Conservation (phyloP, 2,329 filamentous ascomycete genomes). For the Colletotrichum higginsianum region DNA sequence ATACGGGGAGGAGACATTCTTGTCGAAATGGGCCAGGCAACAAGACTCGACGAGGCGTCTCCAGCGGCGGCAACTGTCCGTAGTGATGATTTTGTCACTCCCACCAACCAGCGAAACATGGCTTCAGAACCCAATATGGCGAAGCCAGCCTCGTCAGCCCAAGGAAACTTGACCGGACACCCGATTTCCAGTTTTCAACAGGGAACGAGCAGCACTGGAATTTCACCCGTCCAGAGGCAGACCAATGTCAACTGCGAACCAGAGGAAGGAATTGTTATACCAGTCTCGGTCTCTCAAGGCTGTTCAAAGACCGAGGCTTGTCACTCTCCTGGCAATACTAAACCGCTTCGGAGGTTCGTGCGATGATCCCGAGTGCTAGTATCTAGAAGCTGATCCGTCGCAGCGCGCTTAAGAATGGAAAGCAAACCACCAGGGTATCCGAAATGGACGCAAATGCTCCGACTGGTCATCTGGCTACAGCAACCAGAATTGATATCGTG, state of each 20-base stretch:
- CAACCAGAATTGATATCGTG: neutral
- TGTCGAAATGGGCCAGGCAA: neutral
- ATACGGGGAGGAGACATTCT: neutral
- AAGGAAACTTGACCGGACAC: neutral
- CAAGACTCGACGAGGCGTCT: neutral
- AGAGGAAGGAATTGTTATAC: neutral
- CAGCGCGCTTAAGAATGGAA: slow-evolving; percentile 30
- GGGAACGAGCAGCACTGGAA: too few relatives aligned
- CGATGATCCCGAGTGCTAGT: neutral
- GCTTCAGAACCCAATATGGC: neutral
- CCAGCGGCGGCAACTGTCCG: slow-evolving; percentile 52
- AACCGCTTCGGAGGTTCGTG: slow-evolving; percentile 22
- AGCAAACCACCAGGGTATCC: neutral
- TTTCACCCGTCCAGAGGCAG: neutral
- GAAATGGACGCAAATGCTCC: neutral
- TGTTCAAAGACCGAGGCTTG: neutral
- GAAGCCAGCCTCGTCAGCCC: neutral
- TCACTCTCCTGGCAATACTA: slow-evolving; percentile 1
- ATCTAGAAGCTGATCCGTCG: neutral
- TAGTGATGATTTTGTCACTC: slow-evolving; percentile 53
- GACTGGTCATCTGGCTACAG: too few relatives aligned
- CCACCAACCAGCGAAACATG: neutral
- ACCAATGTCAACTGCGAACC: neutral
- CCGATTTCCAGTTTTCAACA: neutral
- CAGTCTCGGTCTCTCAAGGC: neutral